phyloP scores from a whole-genome alignment of 202 grass and related monocot species.

The Zizania palustris region DNA sequence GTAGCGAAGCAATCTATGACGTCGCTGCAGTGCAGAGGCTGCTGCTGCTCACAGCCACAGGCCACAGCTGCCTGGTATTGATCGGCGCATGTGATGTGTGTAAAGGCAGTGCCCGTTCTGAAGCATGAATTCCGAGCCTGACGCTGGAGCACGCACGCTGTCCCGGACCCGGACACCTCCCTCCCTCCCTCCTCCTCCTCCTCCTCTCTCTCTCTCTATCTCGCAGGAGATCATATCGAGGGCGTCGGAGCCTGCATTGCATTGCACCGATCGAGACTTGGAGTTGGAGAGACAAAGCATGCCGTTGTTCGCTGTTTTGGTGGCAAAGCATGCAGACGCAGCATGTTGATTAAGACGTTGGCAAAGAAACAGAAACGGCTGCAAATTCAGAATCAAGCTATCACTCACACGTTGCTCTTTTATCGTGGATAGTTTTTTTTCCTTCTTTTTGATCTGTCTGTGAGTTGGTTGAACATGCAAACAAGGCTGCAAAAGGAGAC shows the following conservation, averaged over 20 bases:
- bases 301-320: neutral
- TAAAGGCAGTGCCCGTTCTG: conserved; percentile 22
- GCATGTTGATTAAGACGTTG: neutral
- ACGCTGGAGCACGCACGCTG: neutral
- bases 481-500: conserved; percentile 1
- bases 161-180: neutral
- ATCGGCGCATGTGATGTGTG: conserved; percentile 19
- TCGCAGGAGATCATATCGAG: neutral
- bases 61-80: conserved; percentile 10
- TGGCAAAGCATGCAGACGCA: neutral
- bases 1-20: conserved; percentile 10
- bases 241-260: neutral
- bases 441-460: neutral
- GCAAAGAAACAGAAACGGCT: neutral
- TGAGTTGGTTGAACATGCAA: neutral
- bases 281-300: neutral
- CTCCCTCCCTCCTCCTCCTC: neutral
- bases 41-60: neutral
- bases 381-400: neutral
- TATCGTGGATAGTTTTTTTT: neutral
- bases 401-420: neutral
- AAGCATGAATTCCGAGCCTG: neutral
- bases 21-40: neutral
- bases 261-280: neutral
- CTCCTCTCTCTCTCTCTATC: neutral